These are phyloP conservation scores for Podospora sp. DNA, from an alignment of 495 filamentous ascomycete species.

Conservation along the genomic window DNA sequence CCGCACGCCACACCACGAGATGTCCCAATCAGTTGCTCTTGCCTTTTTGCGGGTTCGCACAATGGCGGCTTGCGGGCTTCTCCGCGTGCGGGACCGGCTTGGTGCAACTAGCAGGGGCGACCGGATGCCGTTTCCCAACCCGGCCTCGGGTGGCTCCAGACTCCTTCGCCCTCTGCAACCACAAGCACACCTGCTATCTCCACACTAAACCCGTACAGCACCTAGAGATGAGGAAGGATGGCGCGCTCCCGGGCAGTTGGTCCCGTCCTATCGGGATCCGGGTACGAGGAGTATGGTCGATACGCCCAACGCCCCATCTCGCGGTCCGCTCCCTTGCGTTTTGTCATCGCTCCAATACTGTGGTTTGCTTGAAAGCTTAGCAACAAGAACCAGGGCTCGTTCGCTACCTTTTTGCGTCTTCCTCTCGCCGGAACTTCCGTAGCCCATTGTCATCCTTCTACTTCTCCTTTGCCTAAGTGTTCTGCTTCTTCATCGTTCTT, in stretches of 20 bases:
- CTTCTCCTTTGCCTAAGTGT: neutral
- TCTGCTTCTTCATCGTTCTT: neutral
- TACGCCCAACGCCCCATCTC: neutral
- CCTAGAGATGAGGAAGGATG: neutral
- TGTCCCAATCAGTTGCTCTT: neutral
- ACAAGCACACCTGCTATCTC: neutral
- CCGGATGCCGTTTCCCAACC: slow-evolving; percentile 14
- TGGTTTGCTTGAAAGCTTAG: neutral
- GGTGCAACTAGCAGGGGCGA: neutral
- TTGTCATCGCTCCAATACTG: neutral
- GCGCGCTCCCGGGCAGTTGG: neutral
- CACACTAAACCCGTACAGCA: slow-evolving; percentile 9
- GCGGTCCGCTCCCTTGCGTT: neutral
- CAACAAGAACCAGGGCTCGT: neutral
- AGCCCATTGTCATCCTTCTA: neutral
- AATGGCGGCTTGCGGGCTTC: neutral
- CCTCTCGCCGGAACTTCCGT: neutral
- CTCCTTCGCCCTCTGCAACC: neutral
- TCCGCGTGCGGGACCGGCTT: neutral
- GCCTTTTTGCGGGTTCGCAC: neutral
- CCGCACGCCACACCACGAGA: neutral
- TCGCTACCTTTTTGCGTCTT: neutral
- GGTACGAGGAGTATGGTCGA: neutral
- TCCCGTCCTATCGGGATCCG: neutral
- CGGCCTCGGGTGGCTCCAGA: slow-evolving; percentile 3